These are phyloP conservation scores for Hypoxylon fragiforme DNA, from an alignment of 495 filamentous ascomycete genomes.

Conservation along the genomic window DNA sequence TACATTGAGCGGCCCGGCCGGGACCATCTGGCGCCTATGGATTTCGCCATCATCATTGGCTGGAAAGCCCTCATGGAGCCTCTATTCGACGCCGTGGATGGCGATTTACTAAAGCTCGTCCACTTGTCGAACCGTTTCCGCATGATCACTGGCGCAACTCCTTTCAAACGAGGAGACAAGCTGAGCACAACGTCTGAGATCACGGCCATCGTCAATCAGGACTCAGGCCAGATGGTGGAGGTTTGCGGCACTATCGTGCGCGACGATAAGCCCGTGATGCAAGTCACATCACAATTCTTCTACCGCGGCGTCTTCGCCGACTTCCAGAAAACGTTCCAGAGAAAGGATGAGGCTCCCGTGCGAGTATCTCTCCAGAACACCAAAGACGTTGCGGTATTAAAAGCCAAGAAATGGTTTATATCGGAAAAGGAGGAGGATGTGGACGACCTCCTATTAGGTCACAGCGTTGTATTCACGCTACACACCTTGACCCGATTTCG, in stretches of 20 bases:
- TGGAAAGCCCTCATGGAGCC: slow-evolving; percentile 94
- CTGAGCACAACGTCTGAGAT: slow-evolving; percentile 82
- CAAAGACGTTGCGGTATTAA: slow-evolving; percentile 83
- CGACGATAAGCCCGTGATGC: slow-evolving; percentile 72
- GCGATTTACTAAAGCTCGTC: slow-evolving; percentile 80
- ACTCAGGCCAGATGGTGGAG: slow-evolving; percentile 90
- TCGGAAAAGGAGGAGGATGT: slow-evolving; percentile 57
- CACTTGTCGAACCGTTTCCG: slow-evolving; percentile 88
- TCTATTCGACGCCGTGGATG: slow-evolving; percentile 85
- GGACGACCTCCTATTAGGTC: slow-evolving; percentile 71
- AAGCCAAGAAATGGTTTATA: slow-evolving; percentile 87
- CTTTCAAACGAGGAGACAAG: slow-evolving; percentile 79
- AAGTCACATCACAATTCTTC: slow-evolving; percentile 85
- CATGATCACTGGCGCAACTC: slow-evolving; percentile 83
- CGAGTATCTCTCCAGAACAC: slow-evolving; percentile 70
- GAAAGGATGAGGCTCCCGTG: slow-evolving; percentile 82
- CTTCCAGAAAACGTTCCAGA: slow-evolving; percentile 86
- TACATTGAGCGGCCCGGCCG: slow-evolving; percentile 86
- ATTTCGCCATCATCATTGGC: slow-evolving; percentile 87
- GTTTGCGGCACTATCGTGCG: slow-evolving; percentile 83
- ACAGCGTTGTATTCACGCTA: slow-evolving; percentile 84
- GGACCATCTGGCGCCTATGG: slow-evolving; percentile 85
- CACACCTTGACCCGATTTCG: slow-evolving; percentile 79
- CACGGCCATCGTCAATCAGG: slow-evolving; percentile 86
- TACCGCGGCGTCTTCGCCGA: slow-evolving; percentile 82